phyloP scores from a whole-genome alignment of 2,329 filamentous ascomycete species.

The Pestalotiopsis sp. region DNA sequence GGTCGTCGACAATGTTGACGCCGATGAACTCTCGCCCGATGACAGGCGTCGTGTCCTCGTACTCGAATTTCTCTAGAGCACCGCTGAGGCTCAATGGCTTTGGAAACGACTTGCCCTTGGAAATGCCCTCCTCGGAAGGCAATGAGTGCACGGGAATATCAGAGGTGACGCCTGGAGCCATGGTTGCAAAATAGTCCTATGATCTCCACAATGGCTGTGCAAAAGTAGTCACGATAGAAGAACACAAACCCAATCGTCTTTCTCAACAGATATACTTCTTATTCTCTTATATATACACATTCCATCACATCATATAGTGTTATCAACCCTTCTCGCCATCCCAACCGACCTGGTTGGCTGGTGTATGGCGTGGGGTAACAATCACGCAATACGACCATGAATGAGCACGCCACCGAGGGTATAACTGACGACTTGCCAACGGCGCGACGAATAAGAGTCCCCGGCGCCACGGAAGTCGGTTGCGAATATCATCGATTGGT shows the following conservation, averaged over 20 bases:
- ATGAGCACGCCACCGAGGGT: neutral
- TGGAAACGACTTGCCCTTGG: constrained; percentile 2
- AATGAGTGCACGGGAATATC: constrained; percentile 7
- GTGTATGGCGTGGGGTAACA: neutral
- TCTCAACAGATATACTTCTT: neutral
- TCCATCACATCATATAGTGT: neutral
- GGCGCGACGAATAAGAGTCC: neutral
- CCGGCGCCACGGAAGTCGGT: too few relatives aligned
- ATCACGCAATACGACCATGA: neutral
- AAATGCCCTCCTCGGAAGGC: neutral
- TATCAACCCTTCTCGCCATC: neutral
- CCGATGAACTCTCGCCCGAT: constrained; percentile 58
- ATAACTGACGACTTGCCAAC: neutral
- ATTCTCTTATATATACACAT: neutral
- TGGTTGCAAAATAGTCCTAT: constrained; percentile 15
- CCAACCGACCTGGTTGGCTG: too few relatives aligned
- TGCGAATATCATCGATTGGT: too few relatives aligned
- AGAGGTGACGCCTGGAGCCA: constrained; percentile 10
- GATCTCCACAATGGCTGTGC: neutral
- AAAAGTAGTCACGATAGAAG: neutral
- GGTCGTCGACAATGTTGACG: constrained; percentile 53
- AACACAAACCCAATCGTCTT: neutral
- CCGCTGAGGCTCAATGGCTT: constrained; percentile 38
- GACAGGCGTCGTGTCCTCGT: constrained; percentile 53
- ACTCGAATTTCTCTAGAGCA: constrained; percentile 43